Percentiles rank a stretch among this genome's conserved stretches.
These are phyloP conservation scores for Apiospora sp. DNA, from an alignment of 2,329 filamentous ascomycete genomes.

Conservation along the genomic window DNA sequence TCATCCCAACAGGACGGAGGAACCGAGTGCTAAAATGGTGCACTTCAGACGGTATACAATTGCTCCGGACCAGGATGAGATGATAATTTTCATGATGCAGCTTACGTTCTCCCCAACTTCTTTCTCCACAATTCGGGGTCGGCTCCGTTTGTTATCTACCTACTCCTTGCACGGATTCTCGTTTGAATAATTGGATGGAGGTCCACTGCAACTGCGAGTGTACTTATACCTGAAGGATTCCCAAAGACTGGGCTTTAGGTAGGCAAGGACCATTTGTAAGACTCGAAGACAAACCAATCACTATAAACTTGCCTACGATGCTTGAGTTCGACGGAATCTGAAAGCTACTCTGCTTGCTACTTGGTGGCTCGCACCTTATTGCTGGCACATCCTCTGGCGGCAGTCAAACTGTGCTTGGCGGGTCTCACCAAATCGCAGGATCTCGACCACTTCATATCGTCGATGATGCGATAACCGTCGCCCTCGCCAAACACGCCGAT, in stretches of 20 bases:
- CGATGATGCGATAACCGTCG: constrained; percentile 18
- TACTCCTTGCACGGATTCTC: background rate
- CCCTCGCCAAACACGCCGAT: constrained; percentile 32
- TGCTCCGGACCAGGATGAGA: background rate
- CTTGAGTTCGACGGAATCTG: background rate
- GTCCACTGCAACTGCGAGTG: background rate
- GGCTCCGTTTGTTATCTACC: background rate
- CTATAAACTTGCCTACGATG: background rate
- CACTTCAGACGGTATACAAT: background rate
- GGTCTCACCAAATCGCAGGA: background rate
- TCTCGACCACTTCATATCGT: background rate
- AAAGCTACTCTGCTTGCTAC: background rate
- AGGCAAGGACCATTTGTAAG: background rate
- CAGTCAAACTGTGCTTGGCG: constrained; percentile 16
- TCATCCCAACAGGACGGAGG: background rate
- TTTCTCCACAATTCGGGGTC: background rate
- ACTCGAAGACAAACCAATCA: background rate
- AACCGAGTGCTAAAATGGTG: background rate
- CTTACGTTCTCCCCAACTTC: background rate
- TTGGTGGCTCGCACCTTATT: background rate
- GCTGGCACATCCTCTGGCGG: background rate
- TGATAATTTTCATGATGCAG: background rate
- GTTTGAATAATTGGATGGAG: background rate
- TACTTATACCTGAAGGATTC: background rate
- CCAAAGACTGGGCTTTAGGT: background rate